Evolutionary conservation across 31 red algal genomes (phyloP).

Genomic region (Bonnemaisonia californica): DNA sequence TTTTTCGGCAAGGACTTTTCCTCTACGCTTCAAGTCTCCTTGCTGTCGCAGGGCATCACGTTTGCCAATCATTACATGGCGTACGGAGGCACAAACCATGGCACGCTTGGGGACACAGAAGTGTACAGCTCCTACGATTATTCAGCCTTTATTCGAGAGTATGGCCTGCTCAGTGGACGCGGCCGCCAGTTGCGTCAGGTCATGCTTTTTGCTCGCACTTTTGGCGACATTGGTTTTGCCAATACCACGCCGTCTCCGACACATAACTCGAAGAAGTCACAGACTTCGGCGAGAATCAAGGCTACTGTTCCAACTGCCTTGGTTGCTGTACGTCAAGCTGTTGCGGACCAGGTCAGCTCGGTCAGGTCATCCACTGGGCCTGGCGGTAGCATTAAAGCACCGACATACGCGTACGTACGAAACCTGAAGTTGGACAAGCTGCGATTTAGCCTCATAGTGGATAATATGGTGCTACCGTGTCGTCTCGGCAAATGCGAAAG

Average conservation of each 20-base stretch:
- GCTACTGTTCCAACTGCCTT: slow-evolving; percentile 51
- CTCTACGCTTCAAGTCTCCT: slow-evolving; percentile 62
- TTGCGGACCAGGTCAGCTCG: neutral
- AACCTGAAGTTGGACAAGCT: slow-evolving; percentile 38
- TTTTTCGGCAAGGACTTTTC: slow-evolving; percentile 89
- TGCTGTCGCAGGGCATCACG: slow-evolving; percentile 79
- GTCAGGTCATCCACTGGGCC: neutral
- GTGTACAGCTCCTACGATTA: slow-evolving; percentile 96
- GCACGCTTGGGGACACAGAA: slow-evolving; percentile 83
- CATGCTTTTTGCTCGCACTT: slow-evolving; percentile 76
- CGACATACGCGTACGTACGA: slow-evolving; percentile 43
- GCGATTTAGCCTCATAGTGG: slow-evolving; percentile 49
- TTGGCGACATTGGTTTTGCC: slow-evolving; percentile 61
- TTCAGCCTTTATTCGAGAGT: slow-evolving; percentile 88
- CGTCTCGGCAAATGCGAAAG: slow-evolving; percentile 42
- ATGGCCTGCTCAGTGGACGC: slow-evolving; percentile 67
- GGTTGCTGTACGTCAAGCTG: slow-evolving; percentile 37
- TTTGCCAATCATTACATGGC: slow-evolving; percentile 81
- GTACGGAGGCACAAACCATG: slow-evolving; percentile 90
- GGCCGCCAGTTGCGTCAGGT: slow-evolving; percentile 66
- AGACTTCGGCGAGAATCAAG: slow-evolving; percentile 29
- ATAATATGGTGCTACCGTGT: slow-evolving; percentile 47
- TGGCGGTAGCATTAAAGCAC: neutral
- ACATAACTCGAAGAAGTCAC: neutral
- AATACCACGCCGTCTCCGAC: slow-evolving; percentile 34